These are phyloP conservation scores for Rhodamnia argentea DNA, from an alignment of 345 rosid genomes.

Conservation along the genomic window DNA sequence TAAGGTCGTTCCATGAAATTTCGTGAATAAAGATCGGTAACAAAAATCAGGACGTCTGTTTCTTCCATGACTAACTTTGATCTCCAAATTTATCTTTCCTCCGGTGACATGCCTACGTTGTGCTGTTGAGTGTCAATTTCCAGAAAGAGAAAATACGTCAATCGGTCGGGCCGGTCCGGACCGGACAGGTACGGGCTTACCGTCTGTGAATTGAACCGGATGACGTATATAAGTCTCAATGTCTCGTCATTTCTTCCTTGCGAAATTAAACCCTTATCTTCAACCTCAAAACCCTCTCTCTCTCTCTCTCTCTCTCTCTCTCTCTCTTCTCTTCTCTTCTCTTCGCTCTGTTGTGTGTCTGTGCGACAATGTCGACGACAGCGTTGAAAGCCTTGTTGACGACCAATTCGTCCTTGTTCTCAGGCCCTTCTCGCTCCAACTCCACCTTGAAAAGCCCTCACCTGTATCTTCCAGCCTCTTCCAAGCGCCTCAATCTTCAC, in stretches of 20 bases:
- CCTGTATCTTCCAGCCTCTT: conserved; percentile 17
- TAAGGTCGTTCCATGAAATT: no score
- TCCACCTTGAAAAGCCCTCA: conserved; percentile 27
- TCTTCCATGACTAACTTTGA: no score
- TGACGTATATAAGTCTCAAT: background rate
- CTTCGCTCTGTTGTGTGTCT: background rate
- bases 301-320: no score
- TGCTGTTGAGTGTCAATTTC: background rate
- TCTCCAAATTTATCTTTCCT: no score
- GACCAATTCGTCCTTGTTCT: conserved; percentile 13
- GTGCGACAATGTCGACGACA: conserved; percentile 26
- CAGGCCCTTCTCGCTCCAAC: conserved; percentile 20
- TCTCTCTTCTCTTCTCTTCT: conserved; percentile 9
- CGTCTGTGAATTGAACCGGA: background rate
- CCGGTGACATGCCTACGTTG: background rate
- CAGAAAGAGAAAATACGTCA: background rate
- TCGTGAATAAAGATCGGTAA: no score
- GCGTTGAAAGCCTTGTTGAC: conserved; percentile 1
- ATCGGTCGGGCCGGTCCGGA: background rate
- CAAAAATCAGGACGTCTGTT: no score
- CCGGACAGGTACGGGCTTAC: conserved; percentile 17
- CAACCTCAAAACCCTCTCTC: background rate
- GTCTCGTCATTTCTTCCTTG: conserved; percentile 11
- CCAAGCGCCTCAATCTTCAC: conserved; percentile 5
- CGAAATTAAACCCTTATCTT: background rate